Percentiles rank a stretch among this genome's conserved stretches.
phyloP scores from a whole-genome alignment of 2,329 filamentous ascomycete genomes.

The Macrophomina phaseolina region DNA sequence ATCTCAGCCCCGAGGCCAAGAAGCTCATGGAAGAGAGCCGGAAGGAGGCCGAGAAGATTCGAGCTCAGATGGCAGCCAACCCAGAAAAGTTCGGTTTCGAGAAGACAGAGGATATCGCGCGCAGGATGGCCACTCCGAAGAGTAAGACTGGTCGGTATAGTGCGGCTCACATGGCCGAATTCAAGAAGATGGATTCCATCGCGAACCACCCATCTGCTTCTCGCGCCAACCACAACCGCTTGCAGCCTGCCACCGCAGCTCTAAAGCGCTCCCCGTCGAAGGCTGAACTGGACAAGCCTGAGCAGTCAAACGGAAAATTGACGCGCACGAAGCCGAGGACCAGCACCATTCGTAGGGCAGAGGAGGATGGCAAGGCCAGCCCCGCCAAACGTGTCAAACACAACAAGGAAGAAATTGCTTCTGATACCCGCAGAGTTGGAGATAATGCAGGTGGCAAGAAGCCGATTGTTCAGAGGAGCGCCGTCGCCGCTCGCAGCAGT shows the following conservation, averaged over 20 bases:
- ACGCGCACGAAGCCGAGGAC: slow-evolving; percentile 43
- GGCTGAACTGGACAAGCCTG: slow-evolving; percentile 68
- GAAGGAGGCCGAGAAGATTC: slow-evolving; percentile 73
- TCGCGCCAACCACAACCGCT: slow-evolving; percentile 62
- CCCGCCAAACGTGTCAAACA: slow-evolving; percentile 73
- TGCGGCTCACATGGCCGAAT: slow-evolving; percentile 82
- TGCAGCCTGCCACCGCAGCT: slow-evolving; percentile 52
- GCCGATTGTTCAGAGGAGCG: slow-evolving; percentile 57
- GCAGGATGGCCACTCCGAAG: slow-evolving; percentile 81
- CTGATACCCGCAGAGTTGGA: slow-evolving; percentile 65
- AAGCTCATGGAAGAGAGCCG: slow-evolving; percentile 70
- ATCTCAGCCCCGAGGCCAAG: slow-evolving; percentile 66
- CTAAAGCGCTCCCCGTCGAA: slow-evolving; percentile 57
- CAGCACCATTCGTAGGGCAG: slow-evolving; percentile 34
- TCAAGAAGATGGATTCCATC: slow-evolving; percentile 98
- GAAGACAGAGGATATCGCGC: slow-evolving; percentile 53
- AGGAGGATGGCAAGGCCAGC: slow-evolving; percentile 44
- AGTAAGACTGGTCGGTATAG: slow-evolving; percentile 81
- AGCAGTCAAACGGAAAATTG: slow-evolving; percentile 48
- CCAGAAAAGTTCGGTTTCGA: slow-evolving; percentile 48
- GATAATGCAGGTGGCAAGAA: slow-evolving; percentile 40
- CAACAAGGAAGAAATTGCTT: slow-evolving; percentile 70
- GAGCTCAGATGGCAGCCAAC: slow-evolving; percentile 69
- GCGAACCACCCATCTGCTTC: slow-evolving; percentile 82
- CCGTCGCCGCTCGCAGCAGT: slow-evolving; percentile 42